Percentiles rank a stretch among this genome's conserved stretches.
These are phyloP conservation scores for Yamadazyma philogaea DNA, from an alignment of 805 yeast genomes.

Conservation along the genomic window DNA sequence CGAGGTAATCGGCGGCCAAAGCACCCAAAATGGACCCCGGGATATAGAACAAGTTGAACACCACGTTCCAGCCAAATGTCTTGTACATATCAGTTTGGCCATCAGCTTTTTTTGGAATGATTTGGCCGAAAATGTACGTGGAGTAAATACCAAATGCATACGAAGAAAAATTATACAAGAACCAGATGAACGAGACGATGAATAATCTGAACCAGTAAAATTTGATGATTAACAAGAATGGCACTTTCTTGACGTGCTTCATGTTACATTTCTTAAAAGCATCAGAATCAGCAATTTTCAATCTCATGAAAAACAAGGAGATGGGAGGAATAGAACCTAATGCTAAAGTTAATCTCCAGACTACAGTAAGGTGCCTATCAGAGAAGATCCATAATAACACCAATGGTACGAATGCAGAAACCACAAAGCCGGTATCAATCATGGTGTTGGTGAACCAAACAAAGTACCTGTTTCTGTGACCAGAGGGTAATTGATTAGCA, in stretches of 20 bases:
- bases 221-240: conserved; percentile 66
- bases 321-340: conserved; percentile 88
- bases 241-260: conserved; percentile 54
- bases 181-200: conserved; percentile 80
- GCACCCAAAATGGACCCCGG: conserved; percentile 93
- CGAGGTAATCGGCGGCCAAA: conserved; percentile 76
- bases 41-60: conserved; percentile 79
- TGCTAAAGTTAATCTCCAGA: conserved; percentile 91
- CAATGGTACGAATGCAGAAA: conserved; percentile 80
- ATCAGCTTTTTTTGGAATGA: conserved; percentile 40
- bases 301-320: conserved; percentile 71
- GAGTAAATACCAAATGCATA: conserved; percentile 89
- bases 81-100: conserved; percentile 57
- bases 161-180: conserved; percentile 81
- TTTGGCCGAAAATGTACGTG: conserved; percentile 57
- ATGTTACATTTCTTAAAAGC: conserved; percentile 69
- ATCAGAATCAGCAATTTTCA: conserved; percentile 70
- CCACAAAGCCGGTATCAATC: conserved; percentile 86
- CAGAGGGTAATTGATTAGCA: conserved; percentile 71
- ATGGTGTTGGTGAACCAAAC: conserved; percentile 83
- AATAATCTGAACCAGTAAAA: conserved; percentile 80
- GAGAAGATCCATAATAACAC: conserved; percentile 82
- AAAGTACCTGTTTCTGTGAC: conserved; percentile 84
- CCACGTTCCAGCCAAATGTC: conserved; percentile 90
- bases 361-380: conserved; percentile 64